Evolutionary conservation across 352 stramenopile genomes (phyloP).

Genomic region (Aphanomyces cochlioides): DNA sequence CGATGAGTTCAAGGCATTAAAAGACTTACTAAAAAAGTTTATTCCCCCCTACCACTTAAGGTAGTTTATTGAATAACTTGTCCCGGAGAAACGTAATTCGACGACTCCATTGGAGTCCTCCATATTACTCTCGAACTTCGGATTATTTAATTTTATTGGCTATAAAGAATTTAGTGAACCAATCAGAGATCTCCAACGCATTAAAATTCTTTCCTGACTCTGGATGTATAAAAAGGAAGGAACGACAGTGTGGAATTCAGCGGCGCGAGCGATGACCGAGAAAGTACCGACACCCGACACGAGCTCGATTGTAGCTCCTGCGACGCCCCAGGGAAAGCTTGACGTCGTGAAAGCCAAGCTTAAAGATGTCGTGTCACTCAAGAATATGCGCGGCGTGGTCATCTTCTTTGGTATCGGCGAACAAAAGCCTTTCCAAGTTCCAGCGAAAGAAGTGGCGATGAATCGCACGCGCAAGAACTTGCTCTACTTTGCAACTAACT

Average conservation of each 20-base stretch:
- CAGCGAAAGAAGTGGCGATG: slow-evolving; percentile 54
- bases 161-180: too few relatives aligned
- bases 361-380: slow-evolving; percentile 57
- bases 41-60: too few relatives aligned
- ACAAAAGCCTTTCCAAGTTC: slow-evolving; percentile 83
- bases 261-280: background rate
- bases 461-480: slow-evolving; percentile 72
- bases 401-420: slow-evolving; percentile 81
- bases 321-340: slow-evolving; percentile 52
- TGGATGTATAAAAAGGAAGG: background rate
- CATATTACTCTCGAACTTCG: too few relatives aligned
- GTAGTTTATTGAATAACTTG: too few relatives aligned
- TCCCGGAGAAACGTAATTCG: too few relatives aligned
- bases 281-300: slow-evolving; percentile 41
- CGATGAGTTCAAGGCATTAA: too few relatives aligned
- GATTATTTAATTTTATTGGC: too few relatives aligned
- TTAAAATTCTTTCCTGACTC: too few relatives aligned
- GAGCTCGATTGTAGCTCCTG: slow-evolving; percentile 51
- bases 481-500: slow-evolving; percentile 83
- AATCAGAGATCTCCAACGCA: too few relatives aligned
- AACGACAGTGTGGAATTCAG: background rate
- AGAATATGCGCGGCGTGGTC: slow-evolving; percentile 73
- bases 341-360: slow-evolving; percentile 66
- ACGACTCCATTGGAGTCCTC: too few relatives aligned
- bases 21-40: too few relatives aligned